Conservation (phyloP, 208 protist species). For the Endotrypanum monterogeii region DNA sequence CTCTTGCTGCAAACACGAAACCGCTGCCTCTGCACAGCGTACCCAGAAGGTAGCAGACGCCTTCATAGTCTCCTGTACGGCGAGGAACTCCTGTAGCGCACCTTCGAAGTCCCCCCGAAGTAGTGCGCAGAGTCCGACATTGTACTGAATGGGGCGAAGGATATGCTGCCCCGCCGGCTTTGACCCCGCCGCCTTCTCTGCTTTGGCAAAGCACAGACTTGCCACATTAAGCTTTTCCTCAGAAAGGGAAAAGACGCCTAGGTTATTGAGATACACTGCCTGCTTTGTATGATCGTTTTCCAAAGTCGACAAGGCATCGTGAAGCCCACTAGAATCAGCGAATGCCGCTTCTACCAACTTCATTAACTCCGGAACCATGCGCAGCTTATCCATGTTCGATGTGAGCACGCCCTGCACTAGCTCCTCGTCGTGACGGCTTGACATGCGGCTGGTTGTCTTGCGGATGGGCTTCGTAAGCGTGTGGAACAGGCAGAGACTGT, state of each 20-base stretch:
- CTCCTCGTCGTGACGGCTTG: conserved; percentile 69
- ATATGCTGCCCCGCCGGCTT: conserved; percentile 34
- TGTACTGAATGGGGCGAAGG: conserved; percentile 73
- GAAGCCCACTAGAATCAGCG: conserved; percentile 73
- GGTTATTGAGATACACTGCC: conserved; percentile 86
- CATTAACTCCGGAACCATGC: conserved; percentile 49
- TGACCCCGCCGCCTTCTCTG: conserved; percentile 46
- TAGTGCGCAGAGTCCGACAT: conserved; percentile 83
- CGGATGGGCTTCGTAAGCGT: conserved; percentile 65
- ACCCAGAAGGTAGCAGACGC: conserved; percentile 84
- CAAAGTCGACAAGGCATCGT: conserved; percentile 59
- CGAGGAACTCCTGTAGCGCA: conserved; percentile 72
- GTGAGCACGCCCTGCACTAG: conserved; percentile 73
- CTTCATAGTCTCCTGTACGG: conserved; percentile 76
- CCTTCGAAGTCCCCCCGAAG: conserved; percentile 76
- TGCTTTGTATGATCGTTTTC: conserved; percentile 46
- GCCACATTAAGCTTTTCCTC: conserved; percentile 82
- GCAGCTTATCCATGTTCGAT: conserved; percentile 43
- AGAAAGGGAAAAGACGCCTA: conserved; percentile 77
- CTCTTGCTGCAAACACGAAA: conserved; percentile 57
- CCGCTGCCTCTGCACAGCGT: conserved; percentile 75
- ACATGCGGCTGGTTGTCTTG: conserved; percentile 42
- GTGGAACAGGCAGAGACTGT: conserved; percentile 81
- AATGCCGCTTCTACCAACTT: conserved; percentile 63
- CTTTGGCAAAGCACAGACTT: conserved; percentile 85